Evolutionary conservation across 75 land plant species (phyloP), one percentile per base, ranked within the genome.

Genomic region (Pinus tabuliformis): DNA sequence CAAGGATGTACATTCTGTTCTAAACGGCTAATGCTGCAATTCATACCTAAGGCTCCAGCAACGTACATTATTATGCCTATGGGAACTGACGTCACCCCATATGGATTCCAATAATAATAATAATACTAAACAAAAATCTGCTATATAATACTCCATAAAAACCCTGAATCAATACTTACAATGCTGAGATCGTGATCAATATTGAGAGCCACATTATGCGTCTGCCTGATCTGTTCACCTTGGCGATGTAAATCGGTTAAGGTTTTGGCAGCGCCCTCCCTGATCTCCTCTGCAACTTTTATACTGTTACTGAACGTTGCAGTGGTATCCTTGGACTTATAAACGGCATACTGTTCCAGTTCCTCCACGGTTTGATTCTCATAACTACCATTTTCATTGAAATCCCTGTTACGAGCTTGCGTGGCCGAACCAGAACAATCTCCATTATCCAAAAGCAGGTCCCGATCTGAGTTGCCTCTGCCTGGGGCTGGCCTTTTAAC

Each of bases 241-340:
- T 92, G 95, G 18, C 87, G 86, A 76, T 92, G 92, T 77, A 92
- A 70, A 26, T 57, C 61, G 9, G 77, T 79, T 75, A 92, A 63
- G 56, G 92, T 92, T 18, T 76, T 80, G 14, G 83, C 76, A 45
- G 92, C 91, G 66, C 83, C 90, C 59, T 84, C 85, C 65, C 82
- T 85, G 7, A 89, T 92, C 1, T 83, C 87, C 62, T 88, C 90
- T 13, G 90, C 95, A 60, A 92, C 86, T 75, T 81, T 84, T 33
- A 92, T 49, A 58, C 92, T 87, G 78, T 63, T 81, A 59, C 86
- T 79, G 57, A 89, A 83, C n/a, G 76, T 45, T 45, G 84, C 71
- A 18, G 90, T 92, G 3, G 88, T 89, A 49, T 88, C 92, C 66
- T 92, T 83, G 20, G 95, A 78, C 76, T 87, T 87, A 77, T 86